phyloP scores from a whole-genome alignment of 177 flowering plant species.

The Telopea speciosissima region DNA sequence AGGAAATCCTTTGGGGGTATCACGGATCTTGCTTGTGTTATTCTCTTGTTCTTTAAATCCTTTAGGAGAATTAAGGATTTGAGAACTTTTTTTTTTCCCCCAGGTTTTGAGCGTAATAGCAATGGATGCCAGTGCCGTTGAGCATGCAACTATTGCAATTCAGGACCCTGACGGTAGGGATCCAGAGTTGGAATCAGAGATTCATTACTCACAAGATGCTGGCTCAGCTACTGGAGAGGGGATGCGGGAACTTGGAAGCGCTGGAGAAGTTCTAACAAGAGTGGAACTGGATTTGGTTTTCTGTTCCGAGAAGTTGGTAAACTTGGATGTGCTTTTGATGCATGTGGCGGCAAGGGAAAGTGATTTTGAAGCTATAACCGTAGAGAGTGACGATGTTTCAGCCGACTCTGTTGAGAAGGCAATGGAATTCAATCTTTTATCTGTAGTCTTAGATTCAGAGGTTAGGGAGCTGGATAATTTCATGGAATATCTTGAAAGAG shows the following conservation, averaged over 20 bases:
- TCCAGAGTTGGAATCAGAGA: constrained; percentile 18
- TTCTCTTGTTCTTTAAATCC: not conserved
- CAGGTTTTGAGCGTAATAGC: constrained; percentile 1
- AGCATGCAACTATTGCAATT: constrained; percentile 2
- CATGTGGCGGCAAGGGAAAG: constrained; percentile 54
- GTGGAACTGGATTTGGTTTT: constrained; percentile 57
- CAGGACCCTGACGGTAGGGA: constrained; percentile 15
- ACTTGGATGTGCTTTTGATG: constrained; percentile 64
- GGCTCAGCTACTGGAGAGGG: constrained; percentile 26
- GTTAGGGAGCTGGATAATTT: constrained; percentile 44
- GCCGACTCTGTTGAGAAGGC: constrained; percentile 42
- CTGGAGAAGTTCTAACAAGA: constrained; percentile 39
- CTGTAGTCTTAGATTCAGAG: constrained; percentile 65
- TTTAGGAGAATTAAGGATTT: not conserved
- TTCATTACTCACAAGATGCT: constrained; percentile 17
- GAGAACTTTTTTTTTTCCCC: not conserved
- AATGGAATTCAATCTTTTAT: constrained; percentile 59
- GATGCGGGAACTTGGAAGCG: constrained; percentile 30
- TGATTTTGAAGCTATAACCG: constrained; percentile 55
- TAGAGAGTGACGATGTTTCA: constrained; percentile 22
- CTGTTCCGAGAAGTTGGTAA: constrained; percentile 63
- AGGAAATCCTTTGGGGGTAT: too few species aligned
- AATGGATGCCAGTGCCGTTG: constrained; percentile 16
- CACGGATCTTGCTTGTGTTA: not conserved
- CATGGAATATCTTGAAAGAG: constrained; percentile 36